Conservation (phyloP, 2,329 filamentous ascomycete genomes). For the Cordyceps javanica region DNA sequence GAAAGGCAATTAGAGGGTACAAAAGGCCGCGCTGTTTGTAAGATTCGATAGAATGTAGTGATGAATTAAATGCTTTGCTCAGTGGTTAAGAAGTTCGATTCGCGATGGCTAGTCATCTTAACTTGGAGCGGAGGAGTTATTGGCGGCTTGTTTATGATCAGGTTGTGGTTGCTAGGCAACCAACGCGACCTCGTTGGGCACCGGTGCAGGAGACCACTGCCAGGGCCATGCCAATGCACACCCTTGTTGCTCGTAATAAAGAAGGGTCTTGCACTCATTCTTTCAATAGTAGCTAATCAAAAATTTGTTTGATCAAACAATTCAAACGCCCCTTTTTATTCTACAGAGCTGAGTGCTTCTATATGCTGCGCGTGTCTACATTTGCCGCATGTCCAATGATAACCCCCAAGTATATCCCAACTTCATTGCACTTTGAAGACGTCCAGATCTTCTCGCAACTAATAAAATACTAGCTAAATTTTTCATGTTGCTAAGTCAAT, state of each 20-base stretch:
- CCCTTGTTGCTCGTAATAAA: neutral
- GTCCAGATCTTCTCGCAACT: neutral
- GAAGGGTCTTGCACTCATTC: neutral
- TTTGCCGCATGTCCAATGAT: slow-evolving; percentile 7
- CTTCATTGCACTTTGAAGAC: slow-evolving; percentile 5
- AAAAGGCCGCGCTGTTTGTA: neutral
- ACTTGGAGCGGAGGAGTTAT: neutral
- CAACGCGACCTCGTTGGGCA: neutral
- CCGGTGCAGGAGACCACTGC: neutral
- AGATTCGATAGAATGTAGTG: neutral
- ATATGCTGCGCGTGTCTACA: slow-evolving; percentile 9
- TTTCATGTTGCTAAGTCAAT: neutral
- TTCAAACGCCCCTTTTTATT: slow-evolving; percentile 12
- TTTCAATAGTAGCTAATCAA: neutral
- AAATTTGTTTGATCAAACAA: neutral
- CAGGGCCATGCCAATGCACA: neutral
- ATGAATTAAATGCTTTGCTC: neutral
- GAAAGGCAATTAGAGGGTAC: neutral
- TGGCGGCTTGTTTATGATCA: slow-evolving; percentile 9
- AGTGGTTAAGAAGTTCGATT: neutral
- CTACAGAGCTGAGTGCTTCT: slow-evolving; percentile 13
- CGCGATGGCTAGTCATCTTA: neutral
- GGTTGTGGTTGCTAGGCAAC: slow-evolving; percentile 11
- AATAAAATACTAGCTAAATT: neutral
- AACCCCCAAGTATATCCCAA: neutral